phyloP scores from a whole-genome alignment of 2,329 filamentous ascomycete genomes.

The Scedosporium dehoogii region DNA sequence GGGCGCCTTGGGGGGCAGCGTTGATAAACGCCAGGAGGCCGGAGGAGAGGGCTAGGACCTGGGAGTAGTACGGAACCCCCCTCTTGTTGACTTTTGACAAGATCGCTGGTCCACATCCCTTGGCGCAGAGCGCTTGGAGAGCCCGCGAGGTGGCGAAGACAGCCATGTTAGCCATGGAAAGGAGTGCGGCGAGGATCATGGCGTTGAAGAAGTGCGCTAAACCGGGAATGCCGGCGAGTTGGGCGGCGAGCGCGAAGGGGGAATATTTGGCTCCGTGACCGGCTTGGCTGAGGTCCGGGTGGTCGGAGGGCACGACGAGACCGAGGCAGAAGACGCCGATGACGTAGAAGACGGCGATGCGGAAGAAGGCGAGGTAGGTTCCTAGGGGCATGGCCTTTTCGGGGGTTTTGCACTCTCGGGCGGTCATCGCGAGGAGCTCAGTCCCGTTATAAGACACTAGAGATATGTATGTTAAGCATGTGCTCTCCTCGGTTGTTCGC shows the following conservation, averaged over 20 bases:
- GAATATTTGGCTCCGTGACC: conserved; percentile 6
- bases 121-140: conserved; percentile 22
- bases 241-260: conserved; percentile 4
- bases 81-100: conserved; percentile 13
- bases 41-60: conserved; percentile 26
- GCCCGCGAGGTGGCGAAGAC: conserved; percentile 27
- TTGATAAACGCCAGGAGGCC: conserved; percentile 34
- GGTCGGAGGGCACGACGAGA: conserved; percentile 34
- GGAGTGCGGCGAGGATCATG: conserved; percentile 22
- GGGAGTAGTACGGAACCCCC: conserved; percentile 33
- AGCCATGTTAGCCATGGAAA: conserved; percentile 31
- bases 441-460: conserved; percentile 31
- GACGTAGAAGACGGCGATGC: conserved; percentile 42
- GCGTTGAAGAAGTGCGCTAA: conserved; percentile 27
- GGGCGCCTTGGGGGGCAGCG: conserved; percentile 22
- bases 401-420: conserved; percentile 34
- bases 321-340: conserved; percentile 41
- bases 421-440: conserved; percentile 33
- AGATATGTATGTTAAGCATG: not conserved
- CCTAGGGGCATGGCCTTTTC: conserved; percentile 37
- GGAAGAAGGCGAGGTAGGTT: conserved; percentile 45
- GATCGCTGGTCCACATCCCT: conserved; percentile 22
- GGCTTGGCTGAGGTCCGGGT: conserved; percentile 27
- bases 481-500: not conserved
- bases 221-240: conserved; percentile 20